Percentiles rank a stretch among this genome's conserved stretches.
phyloP scores from a whole-genome alignment of 306 rosid species.

The Vicia sativa region DNA sequence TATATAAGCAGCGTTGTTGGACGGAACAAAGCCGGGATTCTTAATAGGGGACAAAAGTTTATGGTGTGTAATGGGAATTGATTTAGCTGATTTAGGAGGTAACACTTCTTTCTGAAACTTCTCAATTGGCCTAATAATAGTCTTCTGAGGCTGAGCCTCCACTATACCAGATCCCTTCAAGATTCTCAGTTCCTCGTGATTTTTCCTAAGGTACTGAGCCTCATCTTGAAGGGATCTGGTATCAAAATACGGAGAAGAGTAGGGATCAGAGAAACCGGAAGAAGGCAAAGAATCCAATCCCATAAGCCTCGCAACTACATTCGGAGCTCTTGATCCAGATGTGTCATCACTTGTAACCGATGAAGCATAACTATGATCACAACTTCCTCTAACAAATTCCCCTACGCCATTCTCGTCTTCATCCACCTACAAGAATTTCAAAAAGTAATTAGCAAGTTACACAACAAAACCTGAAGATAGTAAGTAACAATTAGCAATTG shows the following conservation, averaged over 20 bases:
- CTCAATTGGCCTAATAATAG: slow-evolving; percentile 68
- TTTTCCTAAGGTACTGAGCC: slow-evolving; percentile 50
- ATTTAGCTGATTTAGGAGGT: slow-evolving; percentile 89
- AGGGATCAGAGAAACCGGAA: slow-evolving; percentile 63
- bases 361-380: slow-evolving; percentile 83
- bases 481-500: background rate
- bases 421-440: slow-evolving; percentile 51
- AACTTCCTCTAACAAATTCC: slow-evolving; percentile 59
- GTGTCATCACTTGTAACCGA: slow-evolving; percentile 87
- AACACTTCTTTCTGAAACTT: slow-evolving; percentile 92
- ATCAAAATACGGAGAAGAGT: slow-evolving; percentile 67
- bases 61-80: slow-evolving; percentile 91
- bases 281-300: slow-evolving; percentile 86
- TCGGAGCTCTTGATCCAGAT: slow-evolving; percentile 66
- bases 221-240: slow-evolving; percentile 73
- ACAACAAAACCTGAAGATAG: background rate
- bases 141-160: slow-evolving; percentile 63
- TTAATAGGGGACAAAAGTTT: slow-evolving; percentile 92
- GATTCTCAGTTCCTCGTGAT: slow-evolving; percentile 35
- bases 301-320: slow-evolving; percentile 95
- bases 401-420: slow-evolving; percentile 60
- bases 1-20: slow-evolving; percentile 80
- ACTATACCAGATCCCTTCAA: slow-evolving; percentile 41
- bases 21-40: slow-evolving; percentile 73
- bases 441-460: background rate